Conservation (phyloP, 208 protist genomes). For the Tetramitus jugosus region DNA sequence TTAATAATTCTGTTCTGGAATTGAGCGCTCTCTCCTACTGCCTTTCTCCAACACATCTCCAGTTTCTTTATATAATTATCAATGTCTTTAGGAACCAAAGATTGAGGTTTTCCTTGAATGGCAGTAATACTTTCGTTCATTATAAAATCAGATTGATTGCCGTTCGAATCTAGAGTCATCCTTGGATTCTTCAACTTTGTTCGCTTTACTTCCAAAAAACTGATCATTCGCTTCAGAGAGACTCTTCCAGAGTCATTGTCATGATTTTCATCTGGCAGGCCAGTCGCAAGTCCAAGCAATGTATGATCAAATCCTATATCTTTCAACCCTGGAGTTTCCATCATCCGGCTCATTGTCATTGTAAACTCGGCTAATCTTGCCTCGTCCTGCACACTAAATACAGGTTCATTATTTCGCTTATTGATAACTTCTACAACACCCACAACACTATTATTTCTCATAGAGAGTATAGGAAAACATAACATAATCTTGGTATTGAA, state of each 20-base stretch:
- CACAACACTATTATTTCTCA: background rate
- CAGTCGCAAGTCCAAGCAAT: background rate
- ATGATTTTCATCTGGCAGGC: background rate
- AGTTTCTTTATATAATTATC: conserved; percentile 18
- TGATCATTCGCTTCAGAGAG: background rate
- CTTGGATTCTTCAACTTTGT: too few species aligned
- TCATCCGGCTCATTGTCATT: background rate
- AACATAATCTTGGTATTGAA: conserved; percentile 63
- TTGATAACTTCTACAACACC: conserved; percentile 29
- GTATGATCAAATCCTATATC: too few species aligned
- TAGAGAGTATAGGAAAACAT: conserved; percentile 32
- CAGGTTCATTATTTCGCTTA: background rate
- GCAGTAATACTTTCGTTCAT: background rate
- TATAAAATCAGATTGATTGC: background rate
- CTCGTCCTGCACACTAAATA: background rate
- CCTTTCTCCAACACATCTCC: conserved; percentile 4
- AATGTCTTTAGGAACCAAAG: conserved; percentile 13
- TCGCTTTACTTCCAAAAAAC: too few species aligned
- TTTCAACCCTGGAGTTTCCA: too few species aligned
- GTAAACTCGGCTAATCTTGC: background rate
- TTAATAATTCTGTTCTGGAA: background rate
- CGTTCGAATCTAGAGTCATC: background rate
- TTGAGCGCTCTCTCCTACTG: conserved; percentile 11
- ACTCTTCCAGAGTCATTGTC: background rate
- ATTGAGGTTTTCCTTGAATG: background rate